Conservation (phyloP, 225 moss, liverwort and hornwort genomes). For the Physcomitrium patens region DNA sequence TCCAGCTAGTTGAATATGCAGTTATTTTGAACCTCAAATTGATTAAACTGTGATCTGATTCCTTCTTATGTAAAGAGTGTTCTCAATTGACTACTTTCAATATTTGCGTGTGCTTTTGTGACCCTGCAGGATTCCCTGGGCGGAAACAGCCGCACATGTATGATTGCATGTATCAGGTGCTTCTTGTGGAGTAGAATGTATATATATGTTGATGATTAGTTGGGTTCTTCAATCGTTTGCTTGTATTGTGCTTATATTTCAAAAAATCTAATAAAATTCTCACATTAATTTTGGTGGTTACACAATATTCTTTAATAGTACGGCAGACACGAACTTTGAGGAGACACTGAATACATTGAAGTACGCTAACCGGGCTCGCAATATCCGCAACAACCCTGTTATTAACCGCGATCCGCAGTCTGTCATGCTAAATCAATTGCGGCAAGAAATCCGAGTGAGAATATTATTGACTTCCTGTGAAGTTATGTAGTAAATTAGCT, state of each 20-base stretch:
- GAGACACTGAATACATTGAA: conserved; percentile 92
- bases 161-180: conserved; percentile 98
- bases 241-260: conserved; percentile 20
- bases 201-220: conserved; percentile 3
- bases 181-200: conserved; percentile 24
- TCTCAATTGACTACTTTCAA: not conserved
- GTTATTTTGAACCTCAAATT: not conserved
- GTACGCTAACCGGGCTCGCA: conserved; percentile 94
- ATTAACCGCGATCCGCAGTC: conserved; percentile 92
- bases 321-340: conserved; percentile 82
- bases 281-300: conserved; percentile 24
- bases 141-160: conserved; percentile 94
- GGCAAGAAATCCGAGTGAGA: conserved; percentile 85
- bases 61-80: not conserved
- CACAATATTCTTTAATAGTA: conserved; percentile 55
- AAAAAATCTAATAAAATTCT: not conserved
- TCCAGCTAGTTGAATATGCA: not conserved
- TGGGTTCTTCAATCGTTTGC: conserved; percentile 1
- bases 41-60: conserved; percentile 7
- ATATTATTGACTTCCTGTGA: not conserved
- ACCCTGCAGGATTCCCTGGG: conserved; percentile 85
- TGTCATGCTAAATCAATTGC: conserved; percentile 79
- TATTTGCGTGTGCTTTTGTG: conserved; percentile 2
- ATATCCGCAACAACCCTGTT: conserved; percentile 95
- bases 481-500: conserved; percentile 32